Percentiles rank a stretch among this genome's conserved stretches.
Conservation (phyloP, 108 stramenopile species). For the Cyclotella atomus region DNA sequence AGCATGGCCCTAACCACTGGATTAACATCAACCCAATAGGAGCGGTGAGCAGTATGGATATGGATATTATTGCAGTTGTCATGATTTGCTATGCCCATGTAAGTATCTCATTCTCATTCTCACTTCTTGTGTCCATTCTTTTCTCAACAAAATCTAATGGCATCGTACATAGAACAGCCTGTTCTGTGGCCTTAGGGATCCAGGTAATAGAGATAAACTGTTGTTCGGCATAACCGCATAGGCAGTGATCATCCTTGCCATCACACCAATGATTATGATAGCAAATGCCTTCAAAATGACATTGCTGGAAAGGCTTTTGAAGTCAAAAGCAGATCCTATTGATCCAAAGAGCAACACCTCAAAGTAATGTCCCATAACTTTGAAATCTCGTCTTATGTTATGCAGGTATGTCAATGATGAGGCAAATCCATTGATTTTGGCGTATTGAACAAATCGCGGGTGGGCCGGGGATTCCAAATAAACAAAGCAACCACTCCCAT, state of each 20-base stretch:
- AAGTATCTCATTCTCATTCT: neutral
- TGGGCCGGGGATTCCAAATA: conserved; percentile 30
- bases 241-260: conserved; percentile 14
- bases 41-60: conserved; percentile 33
- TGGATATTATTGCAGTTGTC: conserved; percentile 18
- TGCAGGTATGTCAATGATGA: neutral
- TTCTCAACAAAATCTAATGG: conserved; percentile 36
- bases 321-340: conserved; percentile 45
- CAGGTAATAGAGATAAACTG: conserved; percentile 47
- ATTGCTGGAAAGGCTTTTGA: neutral
- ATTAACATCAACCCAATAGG: conserved; percentile 31
- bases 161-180: conserved; percentile 51
- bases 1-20: conserved; percentile 10
- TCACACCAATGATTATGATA: conserved; percentile 31
- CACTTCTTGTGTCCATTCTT: neutral
- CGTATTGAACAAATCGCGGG: neutral
- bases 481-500: conserved; percentile 25
- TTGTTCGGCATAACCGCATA: conserved; percentile 28
- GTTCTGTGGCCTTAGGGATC: conserved; percentile 63
- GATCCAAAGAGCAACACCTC: conserved; percentile 50
- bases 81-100: neutral
- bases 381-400: conserved; percentile 25
- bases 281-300: conserved; percentile 16
- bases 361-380: conserved; percentile 36
- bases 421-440: neutral